These are phyloP conservation scores for Colletotrichum cuscutae DNA, from an alignment of 2,329 filamentous ascomycete genomes.

Conservation along the genomic window DNA sequence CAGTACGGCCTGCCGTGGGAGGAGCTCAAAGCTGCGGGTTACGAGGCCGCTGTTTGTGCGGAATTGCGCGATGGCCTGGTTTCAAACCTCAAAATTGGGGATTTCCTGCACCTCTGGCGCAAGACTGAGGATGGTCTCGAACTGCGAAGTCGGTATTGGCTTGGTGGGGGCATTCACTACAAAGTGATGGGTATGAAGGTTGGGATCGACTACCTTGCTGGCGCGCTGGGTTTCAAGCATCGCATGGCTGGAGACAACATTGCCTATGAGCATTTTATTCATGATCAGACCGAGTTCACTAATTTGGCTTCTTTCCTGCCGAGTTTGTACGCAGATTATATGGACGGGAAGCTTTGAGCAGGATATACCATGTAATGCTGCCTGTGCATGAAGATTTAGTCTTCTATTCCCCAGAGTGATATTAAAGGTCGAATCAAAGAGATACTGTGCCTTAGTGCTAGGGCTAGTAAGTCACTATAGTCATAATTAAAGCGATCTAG, in stretches of 20 bases:
- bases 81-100: slow-evolving; percentile 27
- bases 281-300: slow-evolving; percentile 31
- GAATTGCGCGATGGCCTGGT: slow-evolving; percentile 19
- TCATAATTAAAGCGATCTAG: too few species aligned
- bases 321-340: slow-evolving; percentile 11
- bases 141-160: slow-evolving; percentile 28
- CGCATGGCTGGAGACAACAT: slow-evolving; percentile 23
- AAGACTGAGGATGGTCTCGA: slow-evolving; percentile 25
- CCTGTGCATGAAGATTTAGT: too few species aligned
- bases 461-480: too few species aligned
- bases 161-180: slow-evolving; percentile 24
- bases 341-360: slow-evolving; percentile 7
- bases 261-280: slow-evolving; percentile 31
- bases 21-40: slow-evolving; percentile 20
- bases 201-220: slow-evolving; percentile 25
- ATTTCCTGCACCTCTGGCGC: slow-evolving; percentile 29
- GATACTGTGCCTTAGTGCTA: too few species aligned
- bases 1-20: slow-evolving; percentile 28
- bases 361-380: not conserved
- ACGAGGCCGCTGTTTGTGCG: slow-evolving; percentile 22
- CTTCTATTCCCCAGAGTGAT: too few species aligned
- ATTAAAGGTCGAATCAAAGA: too few species aligned
- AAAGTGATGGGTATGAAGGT: slow-evolving; percentile 23
- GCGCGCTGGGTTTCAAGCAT: slow-evolving; percentile 17
- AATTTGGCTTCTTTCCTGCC: slow-evolving; percentile 27